Conservation (phyloP, 352 stramenopile species). For the Discostella stelligera region DNA sequence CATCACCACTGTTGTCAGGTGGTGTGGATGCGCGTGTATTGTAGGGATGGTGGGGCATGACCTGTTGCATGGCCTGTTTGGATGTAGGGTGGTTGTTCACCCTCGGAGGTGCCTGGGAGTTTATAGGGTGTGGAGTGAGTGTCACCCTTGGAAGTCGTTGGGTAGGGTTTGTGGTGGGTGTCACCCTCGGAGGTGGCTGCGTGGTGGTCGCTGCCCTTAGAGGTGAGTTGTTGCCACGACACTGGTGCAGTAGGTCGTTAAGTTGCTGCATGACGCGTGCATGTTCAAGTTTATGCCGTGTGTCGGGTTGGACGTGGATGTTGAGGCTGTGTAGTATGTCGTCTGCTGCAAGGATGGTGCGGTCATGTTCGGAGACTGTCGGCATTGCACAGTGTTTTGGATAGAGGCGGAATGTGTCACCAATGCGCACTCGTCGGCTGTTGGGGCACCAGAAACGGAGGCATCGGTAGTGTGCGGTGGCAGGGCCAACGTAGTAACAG, state of each 20-base stretch:
- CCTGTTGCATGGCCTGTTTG: neutral
- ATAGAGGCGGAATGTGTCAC: conserved; percentile 25
- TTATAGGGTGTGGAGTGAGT: neutral
- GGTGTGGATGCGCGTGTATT: neutral
- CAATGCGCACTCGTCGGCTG: conserved; percentile 7
- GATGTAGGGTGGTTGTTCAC: neutral
- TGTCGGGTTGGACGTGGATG: neutral
- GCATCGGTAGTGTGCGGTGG: conserved; percentile 37
- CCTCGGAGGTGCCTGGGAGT: neutral
- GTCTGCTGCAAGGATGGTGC: neutral
- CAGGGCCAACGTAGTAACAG: conserved; percentile 40
- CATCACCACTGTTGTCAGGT: neutral
- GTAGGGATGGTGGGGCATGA: neutral
- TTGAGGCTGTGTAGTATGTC: neutral
- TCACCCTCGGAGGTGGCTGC: conserved; percentile 2
- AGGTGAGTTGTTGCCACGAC: neutral
- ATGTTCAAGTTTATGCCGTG: neutral
- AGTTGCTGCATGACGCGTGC: neutral
- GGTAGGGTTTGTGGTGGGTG: neutral
- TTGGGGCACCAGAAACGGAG: conserved; percentile 9
- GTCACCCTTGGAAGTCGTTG: neutral
- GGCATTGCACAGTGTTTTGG: conserved; percentile 16
- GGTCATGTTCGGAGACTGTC: neutral
- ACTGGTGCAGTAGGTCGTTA: neutral
- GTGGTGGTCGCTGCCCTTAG: neutral